Percentiles rank a stretch among this genome's conserved stretches.
These are phyloP conservation scores for Hyparrhenia diplandra DNA, from an alignment of 176 grass and related monocot species.

Conservation along the genomic window DNA sequence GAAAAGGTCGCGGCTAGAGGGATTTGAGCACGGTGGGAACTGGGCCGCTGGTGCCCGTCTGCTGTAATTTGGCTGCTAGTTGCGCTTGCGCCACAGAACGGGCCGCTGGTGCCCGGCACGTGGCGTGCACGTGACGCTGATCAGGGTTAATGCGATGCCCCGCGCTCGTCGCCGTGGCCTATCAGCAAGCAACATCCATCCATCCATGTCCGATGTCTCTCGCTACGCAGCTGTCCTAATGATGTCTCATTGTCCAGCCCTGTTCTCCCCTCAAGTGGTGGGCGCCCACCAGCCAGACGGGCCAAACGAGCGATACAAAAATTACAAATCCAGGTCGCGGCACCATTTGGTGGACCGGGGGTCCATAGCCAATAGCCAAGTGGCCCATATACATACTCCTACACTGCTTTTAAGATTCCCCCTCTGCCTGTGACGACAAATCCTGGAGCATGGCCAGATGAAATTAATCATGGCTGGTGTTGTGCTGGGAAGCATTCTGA, in stretches of 20 bases:
- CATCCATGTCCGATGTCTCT: neutral
- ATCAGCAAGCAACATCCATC: neutral
- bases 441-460: neutral
- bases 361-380: constrained; percentile 14
- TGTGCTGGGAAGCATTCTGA: constrained; percentile 4
- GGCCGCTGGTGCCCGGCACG: constrained; percentile 22
- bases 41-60: too few species aligned
- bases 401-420: constrained; percentile 37
- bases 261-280: too few species aligned
- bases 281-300: constrained; percentile 20
- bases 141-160: too few species aligned
- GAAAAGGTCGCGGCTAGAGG: too few species aligned
- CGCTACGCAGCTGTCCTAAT: constrained; percentile 23
- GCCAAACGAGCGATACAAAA: neutral
- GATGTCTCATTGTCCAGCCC: neutral
- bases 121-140: constrained; percentile 47
- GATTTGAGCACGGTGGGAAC: too few species aligned
- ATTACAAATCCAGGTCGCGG: neutral
- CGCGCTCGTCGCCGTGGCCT: constrained; percentile 1
- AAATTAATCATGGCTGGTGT: constrained; percentile 29
- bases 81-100: constrained; percentile 16
- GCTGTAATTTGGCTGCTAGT: constrained; percentile 13
- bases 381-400: neutral
- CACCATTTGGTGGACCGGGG: neutral
- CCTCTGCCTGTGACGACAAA: constrained; percentile 25